Evolutionary conservation across 2,329 filamentous ascomycete species (phyloP).

Genomic region (Colletotrichum sp.): DNA sequence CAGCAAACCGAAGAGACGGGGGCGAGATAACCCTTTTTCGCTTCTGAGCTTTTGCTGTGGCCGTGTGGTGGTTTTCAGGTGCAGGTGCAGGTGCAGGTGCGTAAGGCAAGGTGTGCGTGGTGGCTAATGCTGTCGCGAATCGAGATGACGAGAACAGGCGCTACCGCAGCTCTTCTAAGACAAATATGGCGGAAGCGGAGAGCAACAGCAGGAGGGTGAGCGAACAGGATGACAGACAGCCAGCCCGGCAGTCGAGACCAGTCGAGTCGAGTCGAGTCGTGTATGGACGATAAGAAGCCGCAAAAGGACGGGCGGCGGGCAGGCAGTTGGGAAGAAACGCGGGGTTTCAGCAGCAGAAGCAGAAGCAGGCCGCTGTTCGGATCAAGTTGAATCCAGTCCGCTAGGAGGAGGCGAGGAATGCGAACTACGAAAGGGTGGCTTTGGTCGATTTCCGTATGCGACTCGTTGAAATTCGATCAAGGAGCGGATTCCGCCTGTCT

Average conservation of each 20-base stretch:
- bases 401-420: neutral
- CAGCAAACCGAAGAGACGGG: neutral
- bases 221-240: neutral
- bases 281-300: neutral
- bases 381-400: neutral
- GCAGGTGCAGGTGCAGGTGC: neutral
- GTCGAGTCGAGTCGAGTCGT: neutral
- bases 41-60: neutral
- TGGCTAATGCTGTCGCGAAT: conserved; percentile 13
- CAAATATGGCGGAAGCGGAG: conserved; percentile 7
- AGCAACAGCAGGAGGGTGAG: neutral
- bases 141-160: conserved; percentile 8
- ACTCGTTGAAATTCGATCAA: neutral
- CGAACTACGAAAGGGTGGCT: neutral
- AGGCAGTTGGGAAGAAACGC: neutral
- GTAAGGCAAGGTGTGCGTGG: neutral
- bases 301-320: neutral
- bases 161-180: conserved; percentile 10
- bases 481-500: neutral
- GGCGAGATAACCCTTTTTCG: neutral
- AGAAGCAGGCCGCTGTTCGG: neutral
- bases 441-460: neutral
- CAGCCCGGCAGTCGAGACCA: neutral
- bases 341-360: conserved; percentile 6
- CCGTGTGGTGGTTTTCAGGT: neutral